These are phyloP conservation scores for Solanum arcanum DNA, from an alignment of 257 asterid species.

Conservation along the genomic window DNA sequence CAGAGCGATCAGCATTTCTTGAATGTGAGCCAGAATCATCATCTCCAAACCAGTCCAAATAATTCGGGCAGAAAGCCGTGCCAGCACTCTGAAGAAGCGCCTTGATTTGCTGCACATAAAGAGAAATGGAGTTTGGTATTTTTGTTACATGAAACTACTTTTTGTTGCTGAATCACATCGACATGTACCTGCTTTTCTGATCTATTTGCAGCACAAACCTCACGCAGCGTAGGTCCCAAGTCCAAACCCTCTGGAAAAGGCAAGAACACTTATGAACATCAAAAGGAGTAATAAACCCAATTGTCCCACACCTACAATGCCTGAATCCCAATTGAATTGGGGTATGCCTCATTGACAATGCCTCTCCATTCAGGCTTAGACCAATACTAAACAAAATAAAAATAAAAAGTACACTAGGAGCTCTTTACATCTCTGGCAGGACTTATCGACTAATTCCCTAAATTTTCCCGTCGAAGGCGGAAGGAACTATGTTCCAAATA, in stretches of 20 bases:
- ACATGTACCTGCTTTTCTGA: constrained; percentile 71
- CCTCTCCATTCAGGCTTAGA: not conserved
- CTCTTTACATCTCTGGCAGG: not conserved
- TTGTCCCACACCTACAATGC: not conserved
- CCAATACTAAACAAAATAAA: not conserved
- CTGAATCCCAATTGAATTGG: not conserved
- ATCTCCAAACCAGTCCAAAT: constrained; percentile 78
- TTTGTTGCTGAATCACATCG: not conserved
- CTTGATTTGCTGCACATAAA: constrained; percentile 68
- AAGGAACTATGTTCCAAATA: not conserved
- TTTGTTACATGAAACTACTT: not conserved
- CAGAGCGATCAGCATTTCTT: constrained; percentile 70
- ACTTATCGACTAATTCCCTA: not conserved
- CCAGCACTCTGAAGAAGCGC: constrained; percentile 89
- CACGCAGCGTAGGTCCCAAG: constrained; percentile 73
- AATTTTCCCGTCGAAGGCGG: not conserved
- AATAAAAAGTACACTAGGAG: not conserved
- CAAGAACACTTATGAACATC: not conserved
- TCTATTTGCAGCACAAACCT: constrained; percentile 88
- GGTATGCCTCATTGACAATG: not conserved
- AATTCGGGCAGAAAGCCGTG: constrained; percentile 70
- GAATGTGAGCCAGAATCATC: constrained; percentile 45
- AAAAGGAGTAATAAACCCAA: constrained; percentile 1
- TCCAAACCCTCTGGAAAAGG: constrained; percentile 40
- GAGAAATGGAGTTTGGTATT: not conserved